A percentile compares a stretch with the other conserved stretches of the same genome.
phyloP scores from a whole-genome alignment of 2,329 filamentous ascomycete species.

The Chaetomiaceae sp. region DNA sequence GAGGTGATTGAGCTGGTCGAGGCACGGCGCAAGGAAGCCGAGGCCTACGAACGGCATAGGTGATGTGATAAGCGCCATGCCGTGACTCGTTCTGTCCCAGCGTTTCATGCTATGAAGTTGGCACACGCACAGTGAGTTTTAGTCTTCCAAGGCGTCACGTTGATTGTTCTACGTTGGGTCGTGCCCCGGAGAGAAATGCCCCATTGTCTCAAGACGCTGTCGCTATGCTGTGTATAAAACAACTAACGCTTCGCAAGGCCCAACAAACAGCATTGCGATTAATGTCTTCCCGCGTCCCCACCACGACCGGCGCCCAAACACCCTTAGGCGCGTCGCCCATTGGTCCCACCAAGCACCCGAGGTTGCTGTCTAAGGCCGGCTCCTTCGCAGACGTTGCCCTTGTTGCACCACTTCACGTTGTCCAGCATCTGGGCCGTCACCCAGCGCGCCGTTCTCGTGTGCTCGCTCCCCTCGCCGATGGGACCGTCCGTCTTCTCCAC shows the following conservation, averaged over 20 bases:
- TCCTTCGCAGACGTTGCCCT: conserved; percentile 45
- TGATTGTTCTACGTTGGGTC: background rate
- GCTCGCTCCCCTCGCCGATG: conserved; percentile 51
- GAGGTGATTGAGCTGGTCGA: conserved; percentile 63
- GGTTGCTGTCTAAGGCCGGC: conserved; percentile 26
- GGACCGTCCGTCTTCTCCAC: conserved; percentile 43
- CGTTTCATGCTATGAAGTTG: too few species aligned
- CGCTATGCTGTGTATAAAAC: conserved; percentile 3
- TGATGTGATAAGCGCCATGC: conserved; percentile 20
- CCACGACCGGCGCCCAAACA: too few species aligned
- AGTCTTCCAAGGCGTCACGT: background rate
- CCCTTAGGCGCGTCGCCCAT: background rate
- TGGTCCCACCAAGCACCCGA: background rate
- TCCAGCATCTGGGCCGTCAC: conserved; percentile 48
- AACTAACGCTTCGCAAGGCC: background rate
- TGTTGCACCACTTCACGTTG: conserved; percentile 42
- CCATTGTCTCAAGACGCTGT: background rate
- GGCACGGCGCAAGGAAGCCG: conserved; percentile 60
- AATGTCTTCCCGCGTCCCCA: too few species aligned
- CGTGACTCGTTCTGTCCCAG: background rate
- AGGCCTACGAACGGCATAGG: conserved; percentile 50
- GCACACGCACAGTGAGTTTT: too few species aligned
- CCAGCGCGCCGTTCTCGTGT: conserved; percentile 57
- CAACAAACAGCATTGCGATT: too few species aligned
- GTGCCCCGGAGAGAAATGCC: too few species aligned